phyloP scores from a whole-genome alignment of 306 rosid genomes.

The Casuarina cunninghamiana region DNA sequence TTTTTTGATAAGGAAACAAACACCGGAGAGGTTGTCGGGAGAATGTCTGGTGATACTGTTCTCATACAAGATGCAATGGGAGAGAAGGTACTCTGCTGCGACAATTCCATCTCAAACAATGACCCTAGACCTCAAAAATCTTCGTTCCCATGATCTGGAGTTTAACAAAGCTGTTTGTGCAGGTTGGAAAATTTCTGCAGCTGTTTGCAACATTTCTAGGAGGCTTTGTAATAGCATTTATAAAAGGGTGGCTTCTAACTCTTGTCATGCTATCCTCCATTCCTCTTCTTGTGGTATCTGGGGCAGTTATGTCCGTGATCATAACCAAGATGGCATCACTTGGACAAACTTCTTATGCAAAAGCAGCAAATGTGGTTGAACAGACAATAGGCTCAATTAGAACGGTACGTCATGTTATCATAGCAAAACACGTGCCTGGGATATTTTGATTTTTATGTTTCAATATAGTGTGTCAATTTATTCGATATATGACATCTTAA shows the following conservation, averaged over 20 bases:
- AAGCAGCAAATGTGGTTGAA: conserved; percentile 34
- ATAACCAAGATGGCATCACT: conserved; percentile 23
- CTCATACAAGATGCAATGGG: conserved; percentile 39
- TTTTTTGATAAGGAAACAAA: conserved; percentile 34
- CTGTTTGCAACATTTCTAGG: conserved; percentile 24
- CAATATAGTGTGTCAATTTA: no score
- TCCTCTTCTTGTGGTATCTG: conserved; percentile 26
- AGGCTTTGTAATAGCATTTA: conserved; percentile 32
- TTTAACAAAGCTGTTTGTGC: background rate
- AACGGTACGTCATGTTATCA: conserved; percentile 25
- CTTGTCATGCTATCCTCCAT: conserved; percentile 27
- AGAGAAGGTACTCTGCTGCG: conserved; percentile 22
- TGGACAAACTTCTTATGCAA: conserved; percentile 29
- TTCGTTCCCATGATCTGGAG: no score
- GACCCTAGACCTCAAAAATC: no score
- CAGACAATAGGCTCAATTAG: conserved; percentile 38
- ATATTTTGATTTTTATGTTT: no score
- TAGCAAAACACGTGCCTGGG: background rate
- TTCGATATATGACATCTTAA: no score
- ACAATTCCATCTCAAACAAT: no score
- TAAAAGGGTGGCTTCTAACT: conserved; percentile 33
- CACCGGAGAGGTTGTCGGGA: conserved; percentile 29
- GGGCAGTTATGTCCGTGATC: conserved; percentile 5
- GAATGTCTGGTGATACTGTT: conserved; percentile 39
- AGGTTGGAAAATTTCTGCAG: conserved; percentile 32